phyloP scores from a whole-genome alignment of 169 alveolate species.

The Cryptosporidium felis region DNA sequence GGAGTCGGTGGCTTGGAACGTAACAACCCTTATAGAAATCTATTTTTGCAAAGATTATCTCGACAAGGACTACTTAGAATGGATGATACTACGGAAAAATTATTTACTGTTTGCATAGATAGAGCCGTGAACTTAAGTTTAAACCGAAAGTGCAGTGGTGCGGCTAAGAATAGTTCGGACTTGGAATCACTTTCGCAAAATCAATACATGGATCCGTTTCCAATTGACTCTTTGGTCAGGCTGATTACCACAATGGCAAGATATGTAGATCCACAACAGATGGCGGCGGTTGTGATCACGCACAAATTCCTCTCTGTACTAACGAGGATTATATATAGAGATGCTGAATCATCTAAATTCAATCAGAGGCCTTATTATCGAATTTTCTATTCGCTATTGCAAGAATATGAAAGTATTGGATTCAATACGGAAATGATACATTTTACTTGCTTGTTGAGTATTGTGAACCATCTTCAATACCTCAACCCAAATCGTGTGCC shows the following conservation, averaged over 20 bases:
- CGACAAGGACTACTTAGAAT: constrained; percentile 85
- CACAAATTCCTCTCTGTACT: constrained; percentile 82
- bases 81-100: constrained; percentile 87
- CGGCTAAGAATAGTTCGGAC: background rate
- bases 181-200: background rate
- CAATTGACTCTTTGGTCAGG: constrained; percentile 82
- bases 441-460: constrained; percentile 76
- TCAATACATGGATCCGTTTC: constrained; percentile 72
- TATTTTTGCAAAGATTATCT: constrained; percentile 84
- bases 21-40: constrained; percentile 55
- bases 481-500: constrained; percentile 93
- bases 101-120: constrained; percentile 84
- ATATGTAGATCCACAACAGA: constrained; percentile 84
- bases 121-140: constrained; percentile 76
- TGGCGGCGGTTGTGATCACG: constrained; percentile 84
- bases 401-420: constrained; percentile 79
- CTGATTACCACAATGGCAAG: constrained; percentile 86
- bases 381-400: constrained; percentile 77
- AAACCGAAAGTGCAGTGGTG: background rate
- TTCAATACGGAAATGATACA: constrained; percentile 74
- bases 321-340: constrained; percentile 80
- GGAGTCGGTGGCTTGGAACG: constrained; percentile 56
- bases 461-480: constrained; percentile 77
- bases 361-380: constrained; percentile 80
- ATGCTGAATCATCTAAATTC: constrained; percentile 72